Evolutionary conservation across 1,139 yeast genomes (phyloP).

Genomic region (Diutina scorzettiae): DNA sequence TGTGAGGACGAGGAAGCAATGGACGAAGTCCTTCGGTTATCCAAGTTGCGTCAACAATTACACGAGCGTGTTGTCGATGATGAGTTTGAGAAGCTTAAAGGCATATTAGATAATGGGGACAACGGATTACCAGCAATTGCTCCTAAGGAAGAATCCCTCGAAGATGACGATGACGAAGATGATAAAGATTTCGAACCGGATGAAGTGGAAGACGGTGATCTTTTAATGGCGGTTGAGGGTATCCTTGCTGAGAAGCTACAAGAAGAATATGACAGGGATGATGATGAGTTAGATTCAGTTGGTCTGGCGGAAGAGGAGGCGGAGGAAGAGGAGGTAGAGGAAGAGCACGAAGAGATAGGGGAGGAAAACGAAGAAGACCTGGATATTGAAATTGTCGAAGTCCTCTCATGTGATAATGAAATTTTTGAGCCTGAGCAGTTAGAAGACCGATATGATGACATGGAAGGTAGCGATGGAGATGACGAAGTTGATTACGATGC

Average conservation of each 20-base stretch:
- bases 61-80: background rate
- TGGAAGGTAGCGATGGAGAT: constrained; percentile 7
- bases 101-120: background rate
- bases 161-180: background rate
- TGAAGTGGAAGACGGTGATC: background rate
- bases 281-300: constrained; percentile 5
- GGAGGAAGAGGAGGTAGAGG: constrained; percentile 6
- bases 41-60: background rate
- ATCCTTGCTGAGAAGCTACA: background rate
- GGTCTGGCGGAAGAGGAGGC: background rate
- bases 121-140: background rate
- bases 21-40: background rate
- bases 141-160: background rate
- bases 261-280: background rate
- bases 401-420: constrained; percentile 1
- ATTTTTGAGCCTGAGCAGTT: too few species aligned
- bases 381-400: constrained; percentile 6
- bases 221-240: background rate
- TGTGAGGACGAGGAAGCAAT: background rate
- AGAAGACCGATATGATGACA: too few species aligned
- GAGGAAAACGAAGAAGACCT: too few species aligned
- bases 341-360: constrained; percentile 7
- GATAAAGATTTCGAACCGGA: background rate
- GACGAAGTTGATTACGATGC: constrained; percentile 7
- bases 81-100: background rate